Evolutionary conservation across 2,329 filamentous ascomycete genomes (phyloP), one percentile per base, ranked within the genome.

Genomic region (Leptographium flavum): DNA sequence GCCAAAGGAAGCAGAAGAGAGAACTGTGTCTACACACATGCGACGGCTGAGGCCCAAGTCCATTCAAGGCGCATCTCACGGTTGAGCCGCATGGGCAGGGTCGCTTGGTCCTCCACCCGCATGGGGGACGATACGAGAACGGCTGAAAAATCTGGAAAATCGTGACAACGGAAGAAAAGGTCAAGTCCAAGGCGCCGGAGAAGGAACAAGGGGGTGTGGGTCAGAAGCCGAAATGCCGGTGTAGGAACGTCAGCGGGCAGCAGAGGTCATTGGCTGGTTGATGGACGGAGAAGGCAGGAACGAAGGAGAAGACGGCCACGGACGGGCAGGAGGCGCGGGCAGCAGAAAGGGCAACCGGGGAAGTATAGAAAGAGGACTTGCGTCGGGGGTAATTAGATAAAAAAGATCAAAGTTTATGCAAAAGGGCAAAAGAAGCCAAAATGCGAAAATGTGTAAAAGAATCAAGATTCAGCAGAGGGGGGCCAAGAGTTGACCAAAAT

Each of bases 21-120:
- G n/a, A n/a, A n/a, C n/a, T n/a, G n/a, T 41, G 39, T 23, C 39
- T 41, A 28, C 39, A 41, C 40, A 33, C 30, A 28, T n/a, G 40
- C 31, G 21, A 35, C 40, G 13, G 40, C 40, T 19, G 40, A 42
- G 35, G 21, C 28, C n/a, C 17, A 33, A 30, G 25, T 28, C 40
- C 40, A 42, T 42, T 21, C 39, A 41, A 31, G 39, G 39, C 31
- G 28, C 27, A 32, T 19, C n/a, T 30, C 39, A 13, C 8, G 37
- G 14, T 22, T 3, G 27, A 15, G 39, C 25, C 25, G 31, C 17
- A 9, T 32, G n/a, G 36, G 37, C 37, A 14, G n/a, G 25, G 19
- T 21, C 32, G 19, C 28, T n/a, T 22, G 28, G 17, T 31, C 39
- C 39, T 41, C 19, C 28, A 22, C 39, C 39, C 39, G 31, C 39